phyloP scores from a whole-genome alignment of 2,329 filamentous ascomycete genomes.

The Leptosphaerulina australis region DNA sequence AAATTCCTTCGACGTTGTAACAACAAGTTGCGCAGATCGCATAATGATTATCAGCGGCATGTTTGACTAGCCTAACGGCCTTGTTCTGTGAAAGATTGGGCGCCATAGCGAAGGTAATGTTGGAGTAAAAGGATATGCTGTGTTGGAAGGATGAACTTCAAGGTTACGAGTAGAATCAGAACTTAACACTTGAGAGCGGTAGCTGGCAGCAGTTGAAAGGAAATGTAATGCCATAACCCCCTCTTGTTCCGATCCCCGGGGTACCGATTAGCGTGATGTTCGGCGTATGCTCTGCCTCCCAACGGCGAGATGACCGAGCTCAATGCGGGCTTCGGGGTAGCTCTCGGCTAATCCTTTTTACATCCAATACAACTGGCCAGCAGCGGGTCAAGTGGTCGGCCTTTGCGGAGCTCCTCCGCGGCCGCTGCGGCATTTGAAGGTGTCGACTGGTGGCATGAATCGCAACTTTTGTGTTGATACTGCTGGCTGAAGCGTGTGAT shows the following conservation, averaged over 20 bases:
- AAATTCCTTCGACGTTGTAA: constrained; percentile 74
- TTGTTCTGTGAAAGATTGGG: constrained; percentile 54
- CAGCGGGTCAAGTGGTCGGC: no score
- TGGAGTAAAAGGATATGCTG: not conserved
- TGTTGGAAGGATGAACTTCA: not conserved
- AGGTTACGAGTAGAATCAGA: constrained; percentile 7
- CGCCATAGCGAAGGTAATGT: constrained; percentile 57
- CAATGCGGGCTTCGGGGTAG: constrained; percentile 17
- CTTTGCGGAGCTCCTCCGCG: constrained; percentile 16
- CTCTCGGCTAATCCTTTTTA: constrained; percentile 22
- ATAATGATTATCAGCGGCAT: constrained; percentile 62
- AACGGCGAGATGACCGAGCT: constrained; percentile 24
- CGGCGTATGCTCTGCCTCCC: constrained; percentile 15
- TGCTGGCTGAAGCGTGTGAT: constrained; percentile 5
- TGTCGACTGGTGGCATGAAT: not conserved
- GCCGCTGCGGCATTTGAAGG: constrained; percentile 15
- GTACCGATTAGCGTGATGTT: constrained; percentile 13
- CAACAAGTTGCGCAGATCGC: constrained; percentile 66
- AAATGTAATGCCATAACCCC: constrained; percentile 14
- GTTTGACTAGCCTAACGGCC: constrained; percentile 59
- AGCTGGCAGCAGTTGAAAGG: constrained; percentile 58
- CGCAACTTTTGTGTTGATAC: not conserved
- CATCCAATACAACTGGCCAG: constrained; percentile 3
- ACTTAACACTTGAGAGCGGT: constrained; percentile 57
- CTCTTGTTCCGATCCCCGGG: constrained; percentile 18